phyloP scores from a whole-genome alignment of 176 grass and related monocot species.

The bread wheat (Triticum aestivum) region IWGSC_CS_RefSeq_v2.1 NC_057794.1:59414237-59414736 shows the following conservation, averaged over 20 bases:
- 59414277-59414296: neutral
- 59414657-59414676: slow-evolving; percentile 1
- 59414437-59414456: slow-evolving; percentile 25
- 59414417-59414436: neutral
- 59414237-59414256: neutral
- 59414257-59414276: neutral
- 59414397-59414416: neutral
- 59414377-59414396: neutral
- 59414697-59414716: neutral
- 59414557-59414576: slow-evolving; percentile 36
- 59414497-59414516: slow-evolving; percentile 25
- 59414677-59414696: neutral
- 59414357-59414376: neutral
- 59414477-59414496: slow-evolving; percentile 29
- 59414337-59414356: neutral
- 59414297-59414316: neutral
- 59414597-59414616: slow-evolving; percentile 28
- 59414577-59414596: slow-evolving; percentile 14
- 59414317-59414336: neutral
- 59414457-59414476: neutral
- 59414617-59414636: slow-evolving; percentile 16
- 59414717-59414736: neutral
- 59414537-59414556: slow-evolving; percentile 22
- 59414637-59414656: slow-evolving; percentile 2
- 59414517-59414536: neutral